A percentile compares a stretch with the other conserved stretches of the same genome.
These are phyloP conservation scores for Ulota crispa DNA, from an alignment of 225 moss, liverwort and hornwort species.

Conservation along the genomic window DNA sequence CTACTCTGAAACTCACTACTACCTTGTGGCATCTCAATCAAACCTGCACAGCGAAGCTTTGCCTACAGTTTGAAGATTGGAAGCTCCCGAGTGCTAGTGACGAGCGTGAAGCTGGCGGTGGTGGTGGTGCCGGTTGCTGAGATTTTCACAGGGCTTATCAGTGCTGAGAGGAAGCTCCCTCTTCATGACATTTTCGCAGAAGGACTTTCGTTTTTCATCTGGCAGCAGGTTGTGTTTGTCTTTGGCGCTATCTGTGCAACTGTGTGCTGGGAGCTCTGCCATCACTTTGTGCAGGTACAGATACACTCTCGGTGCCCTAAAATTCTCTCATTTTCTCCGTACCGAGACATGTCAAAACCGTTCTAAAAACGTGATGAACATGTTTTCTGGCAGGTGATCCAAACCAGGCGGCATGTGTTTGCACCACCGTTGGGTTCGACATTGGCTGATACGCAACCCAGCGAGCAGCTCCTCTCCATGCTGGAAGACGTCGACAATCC, in stretches of 20 bases:
- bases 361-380: not conserved
- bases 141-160: constrained; percentile 27
- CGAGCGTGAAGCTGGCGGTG: constrained; percentile 58
- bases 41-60: constrained; percentile 55
- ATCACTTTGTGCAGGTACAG: constrained; percentile 69
- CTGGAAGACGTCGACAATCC: constrained; percentile 59
- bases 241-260: constrained; percentile 52
- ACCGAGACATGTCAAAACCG: not conserved
- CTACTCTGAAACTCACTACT: not conserved
- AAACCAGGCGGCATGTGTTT: constrained; percentile 62
- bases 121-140: constrained; percentile 59
- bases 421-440: constrained; percentile 78
- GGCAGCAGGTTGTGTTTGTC: constrained; percentile 62
- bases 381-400: constrained; percentile 50
- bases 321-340: not conserved
- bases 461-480: constrained; percentile 64
- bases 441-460: constrained; percentile 67
- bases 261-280: constrained; percentile 70
- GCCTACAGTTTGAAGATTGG: constrained; percentile 78
- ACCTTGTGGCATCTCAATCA: not conserved
- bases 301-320: not conserved
- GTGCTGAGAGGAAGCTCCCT: constrained; percentile 2
- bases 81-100: constrained; percentile 40
- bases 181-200: constrained; percentile 26
- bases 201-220: constrained; percentile 33